Evolutionary conservation across 192 early-diverging fungal genomes (phyloP).

Genomic region (Coemansia sp.): DNA sequence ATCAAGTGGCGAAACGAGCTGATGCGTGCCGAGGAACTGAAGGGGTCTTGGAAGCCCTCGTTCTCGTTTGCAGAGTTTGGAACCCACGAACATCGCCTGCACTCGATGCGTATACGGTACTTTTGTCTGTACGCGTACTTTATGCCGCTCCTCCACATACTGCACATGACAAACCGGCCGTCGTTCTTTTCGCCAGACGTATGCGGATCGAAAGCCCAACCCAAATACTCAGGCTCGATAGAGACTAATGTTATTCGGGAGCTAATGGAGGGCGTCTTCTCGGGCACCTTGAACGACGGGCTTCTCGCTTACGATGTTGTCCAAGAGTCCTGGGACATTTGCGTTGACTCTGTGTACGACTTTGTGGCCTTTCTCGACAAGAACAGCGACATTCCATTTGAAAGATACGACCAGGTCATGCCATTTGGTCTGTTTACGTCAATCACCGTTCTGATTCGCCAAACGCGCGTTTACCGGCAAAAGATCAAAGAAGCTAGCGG

Average conservation of each 20-base stretch:
- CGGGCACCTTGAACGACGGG: constrained; percentile 27
- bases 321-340: constrained; percentile 39
- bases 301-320: constrained; percentile 38
- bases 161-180: constrained; percentile 40
- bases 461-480: constrained; percentile 25
- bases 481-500: constrained; percentile 8
- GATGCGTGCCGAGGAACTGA: constrained; percentile 13
- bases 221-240: background rate
- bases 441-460: constrained; percentile 37
- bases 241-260: constrained; percentile 36
- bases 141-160: constrained; percentile 11
- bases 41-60: constrained; percentile 12
- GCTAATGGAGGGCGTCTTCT: constrained; percentile 29
- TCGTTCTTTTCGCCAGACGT: constrained; percentile 24
- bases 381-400: constrained; percentile 34
- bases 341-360: constrained; percentile 29
- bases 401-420: constrained; percentile 43
- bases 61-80: constrained; percentile 23
- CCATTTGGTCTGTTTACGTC: constrained; percentile 34
- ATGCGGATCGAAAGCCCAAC: background rate
- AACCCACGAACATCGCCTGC: constrained; percentile 14
- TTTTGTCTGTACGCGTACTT: constrained; percentile 31
- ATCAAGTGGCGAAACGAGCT: constrained; percentile 12
- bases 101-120: constrained; percentile 33
- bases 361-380: constrained; percentile 20